Percentiles rank a stretch among this genome's conserved stretches.
These are phyloP conservation scores for Ceratonia siliqua DNA, from an alignment of 306 rosid genomes.

Conservation along the genomic window DNA sequence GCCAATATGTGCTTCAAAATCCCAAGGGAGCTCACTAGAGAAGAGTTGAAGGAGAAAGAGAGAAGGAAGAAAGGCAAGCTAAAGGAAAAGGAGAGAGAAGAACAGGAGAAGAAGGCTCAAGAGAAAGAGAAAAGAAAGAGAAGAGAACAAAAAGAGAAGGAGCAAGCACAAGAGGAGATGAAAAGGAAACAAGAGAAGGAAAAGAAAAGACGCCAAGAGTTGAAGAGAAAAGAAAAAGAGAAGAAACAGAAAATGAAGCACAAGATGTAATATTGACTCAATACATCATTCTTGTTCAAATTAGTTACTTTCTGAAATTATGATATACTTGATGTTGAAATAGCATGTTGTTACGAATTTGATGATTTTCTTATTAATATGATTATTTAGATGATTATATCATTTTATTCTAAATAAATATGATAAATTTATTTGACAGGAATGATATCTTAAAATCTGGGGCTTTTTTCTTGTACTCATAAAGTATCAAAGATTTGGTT, in stretches of 20 bases:
- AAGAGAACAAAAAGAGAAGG: constrained; percentile 23
- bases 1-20: constrained; percentile 53
- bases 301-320: neutral
- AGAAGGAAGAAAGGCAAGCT: constrained; percentile 39
- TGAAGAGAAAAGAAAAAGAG: constrained; percentile 17
- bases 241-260: constrained; percentile 2
- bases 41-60: constrained; percentile 51
- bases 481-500: no score
- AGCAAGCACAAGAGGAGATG: constrained; percentile 12
- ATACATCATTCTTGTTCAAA: neutral
- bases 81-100: constrained; percentile 35
- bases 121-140: constrained; percentile 23
- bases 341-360: neutral
- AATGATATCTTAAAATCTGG: neutral
- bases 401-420: neutral
- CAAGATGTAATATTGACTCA: neutral
- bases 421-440: neutral
- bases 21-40: constrained; percentile 40
- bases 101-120: constrained; percentile 18
- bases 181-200: constrained; percentile 20
- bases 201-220: constrained; percentile 2
- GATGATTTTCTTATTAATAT: neutral
- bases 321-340: neutral
- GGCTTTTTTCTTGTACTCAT: no score
- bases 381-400: no score